These are phyloP conservation scores for Lasiosphaeris hirsuta DNA, from an alignment of 495 filamentous ascomycete genomes.

Conservation along the genomic window DNA sequence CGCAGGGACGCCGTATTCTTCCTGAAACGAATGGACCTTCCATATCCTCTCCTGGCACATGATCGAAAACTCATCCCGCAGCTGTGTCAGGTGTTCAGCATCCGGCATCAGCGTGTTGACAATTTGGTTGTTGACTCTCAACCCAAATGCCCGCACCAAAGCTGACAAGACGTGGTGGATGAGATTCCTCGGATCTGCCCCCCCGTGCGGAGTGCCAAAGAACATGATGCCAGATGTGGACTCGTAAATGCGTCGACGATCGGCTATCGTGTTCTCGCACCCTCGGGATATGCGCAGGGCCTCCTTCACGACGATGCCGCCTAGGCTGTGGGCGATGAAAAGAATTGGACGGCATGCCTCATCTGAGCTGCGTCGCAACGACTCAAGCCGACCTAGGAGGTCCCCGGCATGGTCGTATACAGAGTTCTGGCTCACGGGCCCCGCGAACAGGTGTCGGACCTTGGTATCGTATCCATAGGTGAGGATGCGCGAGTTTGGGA, in stretches of 20 bases:
- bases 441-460: background rate
- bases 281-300: conserved; percentile 12
- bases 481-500: conserved; percentile 15
- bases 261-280: conserved; percentile 1
- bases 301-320: conserved; percentile 39
- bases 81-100: background rate
- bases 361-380: background rate
- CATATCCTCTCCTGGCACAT: conserved; percentile 10
- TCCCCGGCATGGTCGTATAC: conserved; percentile 8
- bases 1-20: conserved; percentile 4
- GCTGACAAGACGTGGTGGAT: conserved; percentile 5
- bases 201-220: conserved; percentile 35
- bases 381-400: conserved; percentile 5
- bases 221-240: conserved; percentile 24
- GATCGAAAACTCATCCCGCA: conserved; percentile 10
- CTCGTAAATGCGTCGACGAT: conserved; percentile 20
- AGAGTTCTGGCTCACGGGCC: conserved; percentile 4
- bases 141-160: conserved; percentile 1
- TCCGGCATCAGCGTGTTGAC: conserved; percentile 10
- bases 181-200: conserved; percentile 18
- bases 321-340: conserved; percentile 40
- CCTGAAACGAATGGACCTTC: conserved; percentile 12
- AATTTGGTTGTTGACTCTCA: conserved; percentile 14
- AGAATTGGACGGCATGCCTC: conserved; percentile 23
- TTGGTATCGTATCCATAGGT: conserved; percentile 14